Evolutionary conservation across 441 rosid species (phyloP).

Genomic region (Mallotus japonicus): DNA sequence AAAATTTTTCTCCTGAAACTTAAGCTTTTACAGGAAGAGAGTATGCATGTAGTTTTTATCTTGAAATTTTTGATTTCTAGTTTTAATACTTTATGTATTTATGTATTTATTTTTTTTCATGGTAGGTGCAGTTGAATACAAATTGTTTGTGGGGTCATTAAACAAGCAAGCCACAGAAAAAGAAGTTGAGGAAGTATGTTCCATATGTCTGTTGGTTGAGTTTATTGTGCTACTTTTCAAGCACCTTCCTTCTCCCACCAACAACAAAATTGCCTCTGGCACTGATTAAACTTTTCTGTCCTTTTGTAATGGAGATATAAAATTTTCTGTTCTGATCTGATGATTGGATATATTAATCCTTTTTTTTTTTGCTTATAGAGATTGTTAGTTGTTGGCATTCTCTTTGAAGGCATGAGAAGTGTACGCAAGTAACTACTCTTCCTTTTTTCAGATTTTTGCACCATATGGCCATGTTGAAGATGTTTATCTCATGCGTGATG

Average conservation of each 20-base stretch:
- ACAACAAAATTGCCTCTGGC: not conserved
- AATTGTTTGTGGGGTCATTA: constrained; percentile 94
- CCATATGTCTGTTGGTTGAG: constrained; percentile 1
- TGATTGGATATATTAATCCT: not conserved
- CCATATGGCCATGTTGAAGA: constrained; percentile 94
- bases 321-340: not conserved
- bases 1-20: not conserved
- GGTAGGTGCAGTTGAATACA: constrained; percentile 89
- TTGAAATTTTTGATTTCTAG: constrained; percentile 16
- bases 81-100: constrained; percentile 14
- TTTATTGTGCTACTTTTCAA: constrained; percentile 13
- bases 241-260: not conserved
- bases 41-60: constrained; percentile 20
- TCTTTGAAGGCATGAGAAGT: not conserved
- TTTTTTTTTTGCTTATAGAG: not conserved
- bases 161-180: constrained; percentile 91
- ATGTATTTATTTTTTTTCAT: constrained; percentile 13
- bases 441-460: constrained; percentile 66
- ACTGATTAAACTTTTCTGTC: not conserved
- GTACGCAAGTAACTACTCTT: constrained; percentile 11
- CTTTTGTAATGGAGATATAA: not conserved
- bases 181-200: constrained; percentile 92
- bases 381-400: constrained; percentile 11
- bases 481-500: constrained; percentile 99
- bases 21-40: not conserved